phyloP scores from a whole-genome alignment of 2,329 filamentous ascomycete genomes.

The Trichophyton verrucosum region DNA sequence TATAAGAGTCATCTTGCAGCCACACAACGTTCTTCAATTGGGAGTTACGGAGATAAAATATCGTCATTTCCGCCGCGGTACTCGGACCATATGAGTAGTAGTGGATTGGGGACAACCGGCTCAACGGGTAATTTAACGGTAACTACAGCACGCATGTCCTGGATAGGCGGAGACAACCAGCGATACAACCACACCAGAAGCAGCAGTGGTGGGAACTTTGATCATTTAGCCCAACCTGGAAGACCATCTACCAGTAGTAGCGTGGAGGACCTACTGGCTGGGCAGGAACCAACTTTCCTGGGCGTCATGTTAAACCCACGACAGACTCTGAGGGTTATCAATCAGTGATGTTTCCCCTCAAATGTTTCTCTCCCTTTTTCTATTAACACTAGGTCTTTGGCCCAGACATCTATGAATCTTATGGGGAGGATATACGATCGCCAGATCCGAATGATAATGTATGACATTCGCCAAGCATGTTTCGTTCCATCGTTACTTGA shows the following conservation, averaged over 20 bases:
- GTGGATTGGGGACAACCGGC: background rate
- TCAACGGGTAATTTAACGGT: conserved; percentile 8
- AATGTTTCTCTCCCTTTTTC: background rate
- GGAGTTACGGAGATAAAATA: conserved; percentile 21
- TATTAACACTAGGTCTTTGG: conserved; percentile 13
- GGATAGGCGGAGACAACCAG: background rate
- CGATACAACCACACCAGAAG: background rate
- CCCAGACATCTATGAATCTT: background rate
- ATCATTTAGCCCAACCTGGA: conserved; percentile 8
- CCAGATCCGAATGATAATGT: background rate
- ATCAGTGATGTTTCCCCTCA: conserved; percentile 35
- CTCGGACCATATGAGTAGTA: conserved; percentile 18
- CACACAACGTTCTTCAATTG: conserved; percentile 44
- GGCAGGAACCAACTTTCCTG: conserved; percentile 59
- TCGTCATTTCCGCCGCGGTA: conserved; percentile 8
- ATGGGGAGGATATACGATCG: background rate
- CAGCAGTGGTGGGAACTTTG: background rate
- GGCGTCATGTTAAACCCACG: conserved; percentile 56
- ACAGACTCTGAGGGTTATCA: conserved; percentile 57
- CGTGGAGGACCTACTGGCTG: conserved; percentile 47
- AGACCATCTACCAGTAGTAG: conserved; percentile 33
- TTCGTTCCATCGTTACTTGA: background rate
- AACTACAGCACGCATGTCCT: conserved; percentile 8
- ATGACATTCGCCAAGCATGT: background rate
- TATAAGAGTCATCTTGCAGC: conserved; percentile 60